Evolutionary conservation across 164 flowering plant species (phyloP), one percentile per base, ranked within the genome.

Genomic region (Platanus orientalis): DNA sequence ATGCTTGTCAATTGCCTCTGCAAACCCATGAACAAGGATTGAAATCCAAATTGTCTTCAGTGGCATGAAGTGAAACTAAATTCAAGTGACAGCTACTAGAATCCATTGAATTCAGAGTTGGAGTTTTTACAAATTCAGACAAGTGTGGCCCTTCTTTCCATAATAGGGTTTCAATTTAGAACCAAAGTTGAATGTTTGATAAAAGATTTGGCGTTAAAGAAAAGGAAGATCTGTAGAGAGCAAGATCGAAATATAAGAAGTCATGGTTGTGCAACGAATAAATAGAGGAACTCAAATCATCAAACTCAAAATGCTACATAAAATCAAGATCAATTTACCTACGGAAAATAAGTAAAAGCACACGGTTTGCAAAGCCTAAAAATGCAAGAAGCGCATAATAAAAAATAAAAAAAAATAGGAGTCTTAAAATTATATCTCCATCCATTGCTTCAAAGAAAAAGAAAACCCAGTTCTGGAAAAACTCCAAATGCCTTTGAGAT

Each of bases 1-100:
- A 95, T 95, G 68, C 74, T 85, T 6, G 87, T 84, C 79, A 95
- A 73, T 81, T 95, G 97, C 65, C 89, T 92, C 99, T 94, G 83
- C 80, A 78, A 51, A n/a, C n/a, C 6, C 19, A 4, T n/a, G 24
- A 44, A 1, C n/a, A 24, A 24, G 2, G 21, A 9, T 12, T 3
- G 26, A 20, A 21, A 50, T n/a, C n/a, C n/a, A 50, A 47, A 34
- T 34, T 34, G 10, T 34, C 39, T 34, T 34, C 39, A 47, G n/a
- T 49, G n/a, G 21, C 26, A 50, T n/a, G 56, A 39, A 44, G 39
- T 29, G 45, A 26, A 28, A 45, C 1, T 25, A 40, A 47, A 26
- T 49, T 21, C 20, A 29, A 58, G 26, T 2, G 36, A 13, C 25
- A 20, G 44, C 25, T 47, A 48, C 16, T 39, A 2, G 17, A 19